Conservation (phyloP, 2,329 filamentous ascomycete species). For the Lachnellula willkommii region DNA sequence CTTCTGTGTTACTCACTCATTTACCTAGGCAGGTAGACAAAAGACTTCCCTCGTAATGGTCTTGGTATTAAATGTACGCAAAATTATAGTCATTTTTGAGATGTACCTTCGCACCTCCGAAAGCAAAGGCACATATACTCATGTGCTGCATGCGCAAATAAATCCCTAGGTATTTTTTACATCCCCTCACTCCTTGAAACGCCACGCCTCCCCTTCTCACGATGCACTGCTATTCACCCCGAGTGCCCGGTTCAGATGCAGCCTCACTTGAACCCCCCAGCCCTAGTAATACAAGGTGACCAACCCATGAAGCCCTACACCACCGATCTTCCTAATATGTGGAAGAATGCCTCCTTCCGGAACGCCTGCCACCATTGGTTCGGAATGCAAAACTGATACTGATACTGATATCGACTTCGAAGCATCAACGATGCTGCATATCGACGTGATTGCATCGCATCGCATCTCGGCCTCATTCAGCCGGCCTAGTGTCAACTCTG, state of each 20-base stretch:
- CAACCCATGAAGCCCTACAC: background rate
- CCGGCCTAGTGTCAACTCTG: slow-evolving; percentile 6
- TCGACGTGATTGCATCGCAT: background rate
- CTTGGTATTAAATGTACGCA: background rate
- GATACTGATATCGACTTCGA: background rate
- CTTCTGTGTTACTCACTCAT: too few relatives aligned
- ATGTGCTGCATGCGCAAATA: background rate
- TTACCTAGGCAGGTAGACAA: too few relatives aligned
- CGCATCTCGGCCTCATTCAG: slow-evolving; percentile 4
- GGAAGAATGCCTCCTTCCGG: background rate
- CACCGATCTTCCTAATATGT: background rate
- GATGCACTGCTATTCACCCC: background rate
- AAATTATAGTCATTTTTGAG: too few relatives aligned
- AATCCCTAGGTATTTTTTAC: slow-evolving; percentile 9
- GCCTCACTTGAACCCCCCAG: slow-evolving; percentile 7
- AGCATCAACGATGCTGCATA: slow-evolving; percentile 2
- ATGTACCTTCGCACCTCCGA: background rate
- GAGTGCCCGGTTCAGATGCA: too few relatives aligned
- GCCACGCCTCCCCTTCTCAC: slow-evolving; percentile 1
- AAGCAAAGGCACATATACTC: slow-evolving; percentile 3
- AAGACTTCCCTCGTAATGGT: background rate
- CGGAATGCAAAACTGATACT: background rate
- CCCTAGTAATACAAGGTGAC: slow-evolving; percentile 18
- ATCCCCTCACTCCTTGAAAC: slow-evolving; percentile 3
- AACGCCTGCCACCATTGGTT: slow-evolving; percentile 6